Conservation (phyloP, 495 filamentous ascomycete species). For the Tuber umbilicatum region DNA sequence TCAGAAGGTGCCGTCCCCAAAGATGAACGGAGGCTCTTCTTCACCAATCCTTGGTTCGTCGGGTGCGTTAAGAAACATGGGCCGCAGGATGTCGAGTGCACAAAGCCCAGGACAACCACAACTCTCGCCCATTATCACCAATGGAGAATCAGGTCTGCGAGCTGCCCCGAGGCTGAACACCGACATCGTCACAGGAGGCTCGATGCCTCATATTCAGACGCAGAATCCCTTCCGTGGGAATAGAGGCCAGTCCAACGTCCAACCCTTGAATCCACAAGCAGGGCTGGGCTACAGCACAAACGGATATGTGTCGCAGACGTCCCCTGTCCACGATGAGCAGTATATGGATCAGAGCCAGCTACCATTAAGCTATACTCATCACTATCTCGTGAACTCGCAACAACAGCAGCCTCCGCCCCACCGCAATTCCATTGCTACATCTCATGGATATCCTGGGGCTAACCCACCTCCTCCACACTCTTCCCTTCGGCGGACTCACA, state of each 20-base stretch:
- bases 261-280: conserved; percentile 28
- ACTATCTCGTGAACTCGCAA: conserved; percentile 23
- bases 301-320: conserved; percentile 24
- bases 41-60: conserved; percentile 27
- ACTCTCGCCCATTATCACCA: conserved; percentile 30
- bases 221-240: conserved; percentile 31
- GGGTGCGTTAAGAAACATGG: conserved; percentile 26
- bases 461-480: conserved; percentile 24
- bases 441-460: conserved; percentile 26
- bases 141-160: conserved; percentile 20
- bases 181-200: conserved; percentile 20
- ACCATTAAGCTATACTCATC: conserved; percentile 4
- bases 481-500: conserved; percentile 32
- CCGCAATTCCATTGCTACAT: conserved; percentile 24
- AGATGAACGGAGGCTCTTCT: conserved; percentile 33
- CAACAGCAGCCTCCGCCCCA: conserved; percentile 20
- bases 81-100: conserved; percentile 30
- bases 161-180: conserved; percentile 28
- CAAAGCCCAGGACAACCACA: conserved; percentile 33
- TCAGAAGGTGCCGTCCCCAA: conserved; percentile 37
- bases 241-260: conserved; percentile 29
- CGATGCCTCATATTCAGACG: conserved; percentile 32
- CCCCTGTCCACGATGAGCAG: conserved; percentile 29
- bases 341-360: background rate
- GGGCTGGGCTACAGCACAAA: conserved; percentile 24